Percentiles rank a stretch among this genome's conserved stretches.
These are phyloP conservation scores for Aspergillus olivimuriae DNA, from an alignment of 495 filamentous ascomycete species.

Conservation along the genomic window DNA sequence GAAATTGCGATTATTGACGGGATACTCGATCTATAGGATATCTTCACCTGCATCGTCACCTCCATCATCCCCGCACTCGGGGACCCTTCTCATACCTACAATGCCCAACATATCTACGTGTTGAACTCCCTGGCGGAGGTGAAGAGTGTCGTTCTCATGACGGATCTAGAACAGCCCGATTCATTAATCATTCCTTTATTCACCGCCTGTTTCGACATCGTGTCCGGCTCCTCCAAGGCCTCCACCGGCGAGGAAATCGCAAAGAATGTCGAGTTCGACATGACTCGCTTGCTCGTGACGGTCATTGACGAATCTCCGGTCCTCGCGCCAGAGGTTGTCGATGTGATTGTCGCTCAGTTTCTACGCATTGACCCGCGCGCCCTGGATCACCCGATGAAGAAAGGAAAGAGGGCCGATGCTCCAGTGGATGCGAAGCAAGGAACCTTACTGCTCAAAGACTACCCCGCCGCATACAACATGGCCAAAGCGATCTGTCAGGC, in stretches of 20 bases:
- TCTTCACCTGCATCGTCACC: slow-evolving; percentile 82
- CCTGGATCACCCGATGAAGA: slow-evolving; percentile 37
- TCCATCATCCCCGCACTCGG: slow-evolving; percentile 78
- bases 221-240: slow-evolving; percentile 69
- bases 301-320: slow-evolving; percentile 80
- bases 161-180: slow-evolving; percentile 79
- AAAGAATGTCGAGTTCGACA: slow-evolving; percentile 87
- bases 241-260: slow-evolving; percentile 71
- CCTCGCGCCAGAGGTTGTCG: slow-evolving; percentile 79
- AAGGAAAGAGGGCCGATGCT: slow-evolving; percentile 54
- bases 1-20: slow-evolving; percentile 8
- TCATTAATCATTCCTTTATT: slow-evolving; percentile 74
- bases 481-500: slow-evolving; percentile 86
- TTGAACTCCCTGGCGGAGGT: slow-evolving; percentile 82
- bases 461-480: slow-evolving; percentile 91
- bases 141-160: slow-evolving; percentile 89
- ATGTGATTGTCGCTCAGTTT: slow-evolving; percentile 93
- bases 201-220: slow-evolving; percentile 82
- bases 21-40: slow-evolving; percentile 53
- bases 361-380: slow-evolving; percentile 68
- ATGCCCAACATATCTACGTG: slow-evolving; percentile 85
- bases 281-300: slow-evolving; percentile 77
- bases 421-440: slow-evolving; percentile 65
- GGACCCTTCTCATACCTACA: slow-evolving; percentile 85
- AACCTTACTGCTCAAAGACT: slow-evolving; percentile 73